Conservation (phyloP, 495 filamentous ascomycete species). For the Penicillium herquei region DNA sequence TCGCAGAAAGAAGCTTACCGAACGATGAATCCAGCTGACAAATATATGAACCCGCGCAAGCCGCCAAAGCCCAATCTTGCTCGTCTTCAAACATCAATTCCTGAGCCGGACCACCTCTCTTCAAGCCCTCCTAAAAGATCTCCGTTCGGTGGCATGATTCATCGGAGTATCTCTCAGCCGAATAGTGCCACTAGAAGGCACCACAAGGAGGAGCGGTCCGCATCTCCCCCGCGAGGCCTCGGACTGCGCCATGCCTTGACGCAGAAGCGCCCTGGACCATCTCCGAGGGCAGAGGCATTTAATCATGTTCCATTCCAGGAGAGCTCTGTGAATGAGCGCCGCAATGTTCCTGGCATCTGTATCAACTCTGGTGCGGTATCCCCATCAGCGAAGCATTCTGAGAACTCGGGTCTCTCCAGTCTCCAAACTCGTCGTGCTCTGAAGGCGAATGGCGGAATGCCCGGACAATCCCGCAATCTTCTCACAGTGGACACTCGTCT, state of each 20-base stretch:
- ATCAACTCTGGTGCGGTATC: constrained; percentile 11
- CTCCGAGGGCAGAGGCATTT: constrained; percentile 6
- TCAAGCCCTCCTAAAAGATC: constrained; percentile 27
- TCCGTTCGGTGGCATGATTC: constrained; percentile 23
- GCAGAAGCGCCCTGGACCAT: constrained; percentile 7
- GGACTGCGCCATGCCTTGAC: constrained; percentile 36
- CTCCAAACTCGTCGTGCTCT: constrained; percentile 39
- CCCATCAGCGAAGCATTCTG: constrained; percentile 3
- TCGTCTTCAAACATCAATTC: constrained; percentile 58
- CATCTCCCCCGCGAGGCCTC: constrained; percentile 39
- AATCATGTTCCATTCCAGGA: constrained; percentile 2
- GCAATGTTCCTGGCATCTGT: constrained; percentile 19
- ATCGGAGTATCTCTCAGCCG: constrained; percentile 38
- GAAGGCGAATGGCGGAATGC: constrained; percentile 22
- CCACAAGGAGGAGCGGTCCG: constrained; percentile 33
- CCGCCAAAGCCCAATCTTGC: constrained; percentile 50
- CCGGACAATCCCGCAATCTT: constrained; percentile 16
- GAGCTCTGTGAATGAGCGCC: constrained; percentile 2
- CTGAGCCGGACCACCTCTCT: constrained; percentile 38
- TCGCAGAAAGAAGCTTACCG: constrained; percentile 50
- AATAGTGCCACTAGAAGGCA: constrained; percentile 27
- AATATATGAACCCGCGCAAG: constrained; percentile 67
- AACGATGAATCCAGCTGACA: constrained; percentile 77
- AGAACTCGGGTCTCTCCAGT: constrained; percentile 15
- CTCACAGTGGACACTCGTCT: constrained; percentile 31